A percentile compares a stretch with the other conserved stretches of the same genome.
phyloP scores from a whole-genome alignment of 129 eudicot genomes.

The Tanacetum coccineum region DNA sequence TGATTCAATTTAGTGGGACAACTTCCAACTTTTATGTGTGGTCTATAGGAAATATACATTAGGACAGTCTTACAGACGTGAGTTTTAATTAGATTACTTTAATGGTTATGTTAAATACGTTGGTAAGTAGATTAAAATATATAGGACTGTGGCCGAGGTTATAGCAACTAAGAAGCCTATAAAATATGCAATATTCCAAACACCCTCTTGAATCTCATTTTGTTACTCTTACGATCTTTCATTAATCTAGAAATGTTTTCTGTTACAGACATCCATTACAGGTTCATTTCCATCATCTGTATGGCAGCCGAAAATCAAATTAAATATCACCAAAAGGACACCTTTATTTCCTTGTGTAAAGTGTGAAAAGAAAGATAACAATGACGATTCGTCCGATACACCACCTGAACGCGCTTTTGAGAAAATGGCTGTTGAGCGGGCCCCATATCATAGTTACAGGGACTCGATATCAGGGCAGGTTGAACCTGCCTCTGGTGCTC shows the following conservation, averaged over 20 bases:
- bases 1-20: no score
- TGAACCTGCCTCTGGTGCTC: constrained; percentile 98
- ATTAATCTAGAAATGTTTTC: constrained; percentile 14
- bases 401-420: constrained; percentile 39
- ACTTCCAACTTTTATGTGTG: no score
- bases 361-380: constrained; percentile 62
- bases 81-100: no score
- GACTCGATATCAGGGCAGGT: constrained; percentile 91
- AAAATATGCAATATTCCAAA: no score
- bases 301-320: constrained; percentile 41
- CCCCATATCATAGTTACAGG: constrained; percentile 78
- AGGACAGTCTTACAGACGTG: no score
- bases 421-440: constrained; percentile 70
- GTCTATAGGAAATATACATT: no score
- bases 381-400: constrained; percentile 35
- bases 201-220: not conserved
- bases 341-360: constrained; percentile 49
- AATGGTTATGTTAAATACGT: no score
- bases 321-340: constrained; percentile 29
- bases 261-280: constrained; percentile 45
- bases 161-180: no score
- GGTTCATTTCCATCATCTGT: constrained; percentile 44
- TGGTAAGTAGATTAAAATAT: no score
- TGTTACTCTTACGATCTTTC: not conserved
- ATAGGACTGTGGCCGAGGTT: no score